These are phyloP conservation scores for Colletotrichum kahawae DNA, from an alignment of 2,329 filamentous ascomycete species.

Conservation along the genomic window DNA sequence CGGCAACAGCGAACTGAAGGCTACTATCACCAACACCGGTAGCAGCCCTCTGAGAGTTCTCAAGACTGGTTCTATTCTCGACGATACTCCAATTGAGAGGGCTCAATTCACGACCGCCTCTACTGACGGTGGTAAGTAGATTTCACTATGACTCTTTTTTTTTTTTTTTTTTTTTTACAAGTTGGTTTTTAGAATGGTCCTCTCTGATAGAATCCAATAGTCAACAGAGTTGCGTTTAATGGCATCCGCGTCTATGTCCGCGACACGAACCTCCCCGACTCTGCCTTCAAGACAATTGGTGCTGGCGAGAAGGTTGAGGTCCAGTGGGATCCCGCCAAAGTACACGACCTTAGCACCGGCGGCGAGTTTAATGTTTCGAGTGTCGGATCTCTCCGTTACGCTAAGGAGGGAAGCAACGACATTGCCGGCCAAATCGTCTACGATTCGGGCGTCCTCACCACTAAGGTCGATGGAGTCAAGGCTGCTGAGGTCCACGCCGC, in stretches of 20 bases:
- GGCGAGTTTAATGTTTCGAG: constrained; percentile 59
- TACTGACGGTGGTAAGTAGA: constrained; percentile 36
- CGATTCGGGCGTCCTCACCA: constrained; percentile 58
- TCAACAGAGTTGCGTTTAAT: constrained; percentile 47
- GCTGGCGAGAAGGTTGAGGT: constrained; percentile 50
- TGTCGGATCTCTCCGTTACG: constrained; percentile 56
- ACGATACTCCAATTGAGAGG: constrained; percentile 52
- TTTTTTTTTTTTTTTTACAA: not conserved
- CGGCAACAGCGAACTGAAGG: constrained; percentile 53
- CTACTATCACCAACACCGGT: constrained; percentile 54
- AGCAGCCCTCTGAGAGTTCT: constrained; percentile 48
- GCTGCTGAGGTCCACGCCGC: constrained; percentile 53
- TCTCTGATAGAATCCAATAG: constrained; percentile 26
- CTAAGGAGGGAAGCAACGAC: constrained; percentile 49
- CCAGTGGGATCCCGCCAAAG: constrained; percentile 54
- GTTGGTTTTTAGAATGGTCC: not conserved
- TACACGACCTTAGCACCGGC: constrained; percentile 49
- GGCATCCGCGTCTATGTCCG: constrained; percentile 53
- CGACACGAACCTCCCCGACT: constrained; percentile 41
- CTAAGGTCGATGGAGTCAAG: constrained; percentile 56
- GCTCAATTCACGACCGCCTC: constrained; percentile 43
- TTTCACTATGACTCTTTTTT: fast-evolving
- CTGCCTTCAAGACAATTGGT: constrained; percentile 50
- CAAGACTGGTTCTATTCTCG: constrained; percentile 53
- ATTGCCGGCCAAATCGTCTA: constrained; percentile 57